These are phyloP conservation scores for Phtheirospermum japonicum DNA, from an alignment of 257 asterid species.

Conservation along the genomic window DNA sequence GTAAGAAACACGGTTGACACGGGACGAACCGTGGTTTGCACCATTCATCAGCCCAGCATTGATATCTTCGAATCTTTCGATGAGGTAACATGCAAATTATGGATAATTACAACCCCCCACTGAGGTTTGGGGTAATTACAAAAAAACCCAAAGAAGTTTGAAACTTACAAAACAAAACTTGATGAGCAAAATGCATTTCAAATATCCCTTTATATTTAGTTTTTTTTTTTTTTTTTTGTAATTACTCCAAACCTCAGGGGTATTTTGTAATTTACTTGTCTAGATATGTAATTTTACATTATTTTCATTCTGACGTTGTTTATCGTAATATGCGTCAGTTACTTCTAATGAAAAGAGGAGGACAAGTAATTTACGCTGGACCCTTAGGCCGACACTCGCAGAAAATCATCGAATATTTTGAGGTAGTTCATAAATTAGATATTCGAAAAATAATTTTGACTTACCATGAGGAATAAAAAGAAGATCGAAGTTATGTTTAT, in stretches of 20 bases:
- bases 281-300: background rate
- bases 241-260: background rate
- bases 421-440: constrained; percentile 37
- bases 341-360: constrained; percentile 71
- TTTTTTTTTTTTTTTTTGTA: background rate
- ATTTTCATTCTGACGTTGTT: background rate
- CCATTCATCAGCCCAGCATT: constrained; percentile 75
- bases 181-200: no score
- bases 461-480: background rate
- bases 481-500: background rate
- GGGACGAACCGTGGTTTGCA: constrained; percentile 72
- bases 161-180: no score
- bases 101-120: no score
- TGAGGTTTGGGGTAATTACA: no score
- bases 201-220: background rate
- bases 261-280: background rate
- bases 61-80: constrained; percentile 77
- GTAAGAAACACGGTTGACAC: constrained; percentile 78
- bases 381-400: constrained; percentile 58
- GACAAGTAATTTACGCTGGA: constrained; percentile 69
- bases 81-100: background rate
- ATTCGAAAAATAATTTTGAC: background rate
- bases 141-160: no score
- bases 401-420: constrained; percentile 56
- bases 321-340: constrained; percentile 35